Conservation (phyloP, 352 stramenopile genomes). For the Globisporangium paddicum region DNA sequence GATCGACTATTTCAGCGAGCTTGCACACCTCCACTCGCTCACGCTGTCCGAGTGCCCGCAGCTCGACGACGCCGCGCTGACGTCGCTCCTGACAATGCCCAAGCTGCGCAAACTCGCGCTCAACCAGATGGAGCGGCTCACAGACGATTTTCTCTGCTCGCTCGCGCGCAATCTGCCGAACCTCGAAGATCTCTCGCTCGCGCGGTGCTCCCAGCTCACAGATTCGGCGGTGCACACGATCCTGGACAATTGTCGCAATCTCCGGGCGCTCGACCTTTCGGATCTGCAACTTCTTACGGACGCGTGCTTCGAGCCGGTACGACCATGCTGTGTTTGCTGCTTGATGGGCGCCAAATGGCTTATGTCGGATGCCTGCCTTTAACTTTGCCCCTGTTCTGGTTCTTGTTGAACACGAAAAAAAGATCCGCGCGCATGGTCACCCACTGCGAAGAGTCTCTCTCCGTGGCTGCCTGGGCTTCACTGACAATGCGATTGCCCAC, state of each 20-base stretch:
- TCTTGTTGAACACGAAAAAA: too few species aligned
- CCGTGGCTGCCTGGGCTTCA: conserved; percentile 55
- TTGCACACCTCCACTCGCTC: conserved; percentile 58
- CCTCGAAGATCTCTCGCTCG: conserved; percentile 65
- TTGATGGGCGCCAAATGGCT: conserved; percentile 4
- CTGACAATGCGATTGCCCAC: conserved; percentile 50
- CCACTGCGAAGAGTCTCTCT: conserved; percentile 51
- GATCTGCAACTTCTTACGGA: conserved; percentile 71
- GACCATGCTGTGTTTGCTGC: neutral
- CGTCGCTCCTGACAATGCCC: conserved; percentile 59
- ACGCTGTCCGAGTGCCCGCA: conserved; percentile 77
- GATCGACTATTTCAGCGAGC: conserved; percentile 69
- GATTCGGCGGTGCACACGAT: conserved; percentile 38
- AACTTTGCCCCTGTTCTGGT: conserved; percentile 3
- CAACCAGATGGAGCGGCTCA: conserved; percentile 75
- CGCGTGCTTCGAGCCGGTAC: conserved; percentile 52
- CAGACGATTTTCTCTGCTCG: conserved; percentile 46
- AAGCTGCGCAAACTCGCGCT: conserved; percentile 58
- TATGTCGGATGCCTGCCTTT: too few species aligned
- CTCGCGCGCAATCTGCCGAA: conserved; percentile 39
- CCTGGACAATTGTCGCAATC: conserved; percentile 49
- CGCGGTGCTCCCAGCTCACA: conserved; percentile 64
- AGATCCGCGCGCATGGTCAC: conserved; percentile 50
- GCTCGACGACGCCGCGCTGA: conserved; percentile 50
- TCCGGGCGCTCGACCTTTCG: conserved; percentile 62